Evolutionary conservation across 371 early-diverging fungal genomes (phyloP).

Genomic region (Rhizomucor miehei): DNA sequence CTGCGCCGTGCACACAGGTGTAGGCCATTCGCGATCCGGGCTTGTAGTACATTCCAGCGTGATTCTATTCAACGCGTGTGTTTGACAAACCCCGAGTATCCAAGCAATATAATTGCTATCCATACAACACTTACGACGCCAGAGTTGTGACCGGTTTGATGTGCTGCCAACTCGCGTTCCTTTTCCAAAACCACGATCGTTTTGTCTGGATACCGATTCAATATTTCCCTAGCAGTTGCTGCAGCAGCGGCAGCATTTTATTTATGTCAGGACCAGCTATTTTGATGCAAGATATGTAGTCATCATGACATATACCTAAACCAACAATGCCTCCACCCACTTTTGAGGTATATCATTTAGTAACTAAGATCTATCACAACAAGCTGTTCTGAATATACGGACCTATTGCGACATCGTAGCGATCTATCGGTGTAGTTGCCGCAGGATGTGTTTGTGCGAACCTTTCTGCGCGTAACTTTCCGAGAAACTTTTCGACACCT

Average conservation of each 20-base stretch:
- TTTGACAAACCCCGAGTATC: not conserved
- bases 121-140: conserved; percentile 27
- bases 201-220: conserved; percentile 37
- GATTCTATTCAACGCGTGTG: conserved; percentile 24
- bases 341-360: not conserved
- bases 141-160: conserved; percentile 47
- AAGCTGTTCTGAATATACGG: not conserved
- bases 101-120: not conserved
- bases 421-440: conserved; percentile 19
- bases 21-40: conserved; percentile 50
- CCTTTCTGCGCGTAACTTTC: conserved; percentile 23
- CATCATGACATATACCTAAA: conserved; percentile 11
- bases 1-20: conserved; percentile 44
- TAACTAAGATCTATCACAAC: too few species aligned
- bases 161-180: conserved; percentile 41
- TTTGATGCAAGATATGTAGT: not conserved
- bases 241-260: not conserved
- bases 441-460: conserved; percentile 16
- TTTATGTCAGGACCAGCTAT: too few species aligned
- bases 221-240: conserved; percentile 45
- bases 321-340: conserved; percentile 51
- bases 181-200: conserved; percentile 44
- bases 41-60: conserved; percentile 43
- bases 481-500: conserved; percentile 26
- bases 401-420: conserved; percentile 32